A percentile compares a stretch with the other conserved stretches of the same genome.
Evolutionary conservation across 2,329 filamentous ascomycete genomes (phyloP).

Genomic region (Fusarium siculi): DNA sequence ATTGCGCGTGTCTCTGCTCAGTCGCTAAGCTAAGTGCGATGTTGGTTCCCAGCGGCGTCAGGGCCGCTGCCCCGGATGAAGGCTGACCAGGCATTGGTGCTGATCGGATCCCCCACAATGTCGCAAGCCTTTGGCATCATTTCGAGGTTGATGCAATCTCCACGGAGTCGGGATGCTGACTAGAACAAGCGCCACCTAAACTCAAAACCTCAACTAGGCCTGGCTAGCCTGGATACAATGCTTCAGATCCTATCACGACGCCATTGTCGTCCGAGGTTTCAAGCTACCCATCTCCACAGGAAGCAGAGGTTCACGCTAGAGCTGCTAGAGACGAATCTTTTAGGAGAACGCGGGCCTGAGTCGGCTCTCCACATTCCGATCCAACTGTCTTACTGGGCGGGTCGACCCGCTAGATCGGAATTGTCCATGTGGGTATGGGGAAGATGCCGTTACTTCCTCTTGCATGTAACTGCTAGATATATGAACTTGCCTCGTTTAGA

Average conservation of each 20-base stretch:
- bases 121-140: background rate
- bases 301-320: background rate
- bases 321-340: too few relatives aligned
- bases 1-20: too few relatives aligned
- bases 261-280: background rate
- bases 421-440: background rate
- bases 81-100: background rate
- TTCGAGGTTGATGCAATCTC: background rate
- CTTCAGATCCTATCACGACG: background rate
- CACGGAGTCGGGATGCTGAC: background rate
- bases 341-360: background rate
- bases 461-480: background rate
- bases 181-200: background rate
- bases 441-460: background rate
- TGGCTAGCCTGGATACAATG: rapidly evolving
- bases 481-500: background rate
- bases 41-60: background rate
- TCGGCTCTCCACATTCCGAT: background rate
- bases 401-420: background rate
- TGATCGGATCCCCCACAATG: background rate
- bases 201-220: background rate
- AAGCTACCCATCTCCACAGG: background rate
- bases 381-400: background rate
- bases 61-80: background rate
- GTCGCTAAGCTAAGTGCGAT: too few relatives aligned